Evolutionary conservation across 1,284 basidiomycete species (phyloP).

Genomic region (Melampsora larici-populina): DNA sequence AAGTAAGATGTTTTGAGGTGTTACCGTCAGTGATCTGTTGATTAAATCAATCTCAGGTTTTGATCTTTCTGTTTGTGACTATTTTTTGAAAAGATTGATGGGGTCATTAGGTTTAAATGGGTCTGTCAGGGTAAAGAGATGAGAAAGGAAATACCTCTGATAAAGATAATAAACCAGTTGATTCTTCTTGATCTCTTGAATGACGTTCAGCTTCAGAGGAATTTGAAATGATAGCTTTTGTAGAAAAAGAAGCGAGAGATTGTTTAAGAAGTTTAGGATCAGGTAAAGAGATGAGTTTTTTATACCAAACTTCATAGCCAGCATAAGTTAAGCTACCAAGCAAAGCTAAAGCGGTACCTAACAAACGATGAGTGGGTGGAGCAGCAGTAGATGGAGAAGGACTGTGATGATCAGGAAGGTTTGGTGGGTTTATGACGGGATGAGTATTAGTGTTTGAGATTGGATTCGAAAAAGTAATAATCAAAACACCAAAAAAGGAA

Average conservation of each 20-base stretch:
- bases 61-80: no score
- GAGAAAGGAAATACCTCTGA: not conserved
- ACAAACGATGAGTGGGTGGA: not conserved
- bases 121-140: not conserved
- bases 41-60: no score
- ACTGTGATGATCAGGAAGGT: no score
- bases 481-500: constrained; percentile 1
- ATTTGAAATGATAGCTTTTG: no score
- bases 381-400: no score
- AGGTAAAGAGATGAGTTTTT: constrained; percentile 9
- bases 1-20: not conserved
- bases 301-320: constrained; percentile 28
- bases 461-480: not conserved
- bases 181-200: not conserved
- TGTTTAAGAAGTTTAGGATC: not conserved
- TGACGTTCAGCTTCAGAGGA: no score
- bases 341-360: constrained; percentile 19
- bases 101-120: not conserved
- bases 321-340: constrained; percentile 18
- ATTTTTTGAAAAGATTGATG: not conserved
- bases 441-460: not conserved
- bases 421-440: no score
- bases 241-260: no score
- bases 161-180: not conserved
- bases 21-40: no score